Conservation (phyloP, 768 basidiomycete genomes). For the Crepidotus variabilis region DNA sequence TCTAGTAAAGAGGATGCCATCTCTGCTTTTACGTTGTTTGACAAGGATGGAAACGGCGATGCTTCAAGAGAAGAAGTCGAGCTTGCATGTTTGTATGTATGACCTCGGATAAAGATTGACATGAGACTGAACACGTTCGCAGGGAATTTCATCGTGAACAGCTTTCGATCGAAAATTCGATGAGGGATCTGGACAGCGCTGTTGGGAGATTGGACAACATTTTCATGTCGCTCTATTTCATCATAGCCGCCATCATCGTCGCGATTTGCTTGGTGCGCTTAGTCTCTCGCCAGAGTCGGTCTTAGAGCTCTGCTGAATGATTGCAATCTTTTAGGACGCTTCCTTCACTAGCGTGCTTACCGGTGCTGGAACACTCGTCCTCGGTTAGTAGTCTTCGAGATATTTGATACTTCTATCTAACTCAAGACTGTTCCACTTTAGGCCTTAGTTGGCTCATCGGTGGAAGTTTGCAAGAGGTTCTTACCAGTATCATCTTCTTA, state of each 20-base stretch:
- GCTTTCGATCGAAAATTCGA: slow-evolving; percentile 76
- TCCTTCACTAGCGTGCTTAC: slow-evolving; percentile 73
- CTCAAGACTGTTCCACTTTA: slow-evolving; percentile 14
- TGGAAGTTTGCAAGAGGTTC: slow-evolving; percentile 71
- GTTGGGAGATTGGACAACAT: slow-evolving; percentile 86
- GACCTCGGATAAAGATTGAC: no score
- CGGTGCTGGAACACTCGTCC: slow-evolving; percentile 61
- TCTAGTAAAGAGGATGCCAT: slow-evolving; percentile 61
- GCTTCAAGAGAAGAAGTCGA: slow-evolving; percentile 71
- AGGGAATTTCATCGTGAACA: slow-evolving; percentile 86
- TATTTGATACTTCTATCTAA: not conserved
- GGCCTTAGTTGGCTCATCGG: slow-evolving; percentile 88
- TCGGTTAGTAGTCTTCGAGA: slow-evolving; percentile 29
- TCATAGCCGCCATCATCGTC: slow-evolving; percentile 73
- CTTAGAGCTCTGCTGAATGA: not conserved
- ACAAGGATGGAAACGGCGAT: slow-evolving; percentile 73
- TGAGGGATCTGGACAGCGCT: slow-evolving; percentile 88
- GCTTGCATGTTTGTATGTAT: slow-evolving; percentile 59
- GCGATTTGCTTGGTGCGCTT: slow-evolving; percentile 70
- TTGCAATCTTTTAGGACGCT: slow-evolving; percentile 46
- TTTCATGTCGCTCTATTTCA: slow-evolving; percentile 73
- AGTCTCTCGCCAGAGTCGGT: not conserved
- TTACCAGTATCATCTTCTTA: slow-evolving; percentile 86
- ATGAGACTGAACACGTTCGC: not conserved
- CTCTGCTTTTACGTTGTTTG: slow-evolving; percentile 64